Evolutionary conservation across 129 eudicot species (phyloP).

Genomic region (Glebionis coronaria): DNA sequence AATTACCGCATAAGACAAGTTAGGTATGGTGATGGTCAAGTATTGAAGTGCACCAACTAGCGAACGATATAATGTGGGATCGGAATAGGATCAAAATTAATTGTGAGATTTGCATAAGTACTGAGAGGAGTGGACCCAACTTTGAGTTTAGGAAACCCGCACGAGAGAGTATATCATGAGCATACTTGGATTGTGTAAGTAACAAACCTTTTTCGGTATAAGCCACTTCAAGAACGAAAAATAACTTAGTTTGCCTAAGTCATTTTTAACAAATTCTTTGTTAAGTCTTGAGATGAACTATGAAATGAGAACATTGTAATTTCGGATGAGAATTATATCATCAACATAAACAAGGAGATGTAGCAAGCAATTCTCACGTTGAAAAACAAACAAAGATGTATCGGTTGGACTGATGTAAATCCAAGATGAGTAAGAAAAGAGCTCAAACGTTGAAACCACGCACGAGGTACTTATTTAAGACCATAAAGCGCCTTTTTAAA

Average conservation of each 20-base stretch:
- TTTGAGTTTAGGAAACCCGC: not conserved
- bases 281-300: not conserved
- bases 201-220: not conserved
- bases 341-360: no score
- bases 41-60: no score
- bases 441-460: no score
- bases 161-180: no score
- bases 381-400: no score
- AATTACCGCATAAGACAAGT: not conserved
- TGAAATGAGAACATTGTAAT: not conserved
- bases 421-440: no score
- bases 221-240: not conserved
- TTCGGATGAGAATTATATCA: not conserved
- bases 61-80: no score
- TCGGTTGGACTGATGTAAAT: not conserved
- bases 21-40: no score
- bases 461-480: no score
- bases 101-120: not conserved
- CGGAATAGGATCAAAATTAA: not conserved
- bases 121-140: no score
- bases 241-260: not conserved
- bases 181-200: no score
- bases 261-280: not conserved
- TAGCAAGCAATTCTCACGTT: no score
- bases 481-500: not conserved